Evolutionary conservation across 2,329 filamentous ascomycete species (phyloP).

Genomic region (Microdochium paspali): DNA sequence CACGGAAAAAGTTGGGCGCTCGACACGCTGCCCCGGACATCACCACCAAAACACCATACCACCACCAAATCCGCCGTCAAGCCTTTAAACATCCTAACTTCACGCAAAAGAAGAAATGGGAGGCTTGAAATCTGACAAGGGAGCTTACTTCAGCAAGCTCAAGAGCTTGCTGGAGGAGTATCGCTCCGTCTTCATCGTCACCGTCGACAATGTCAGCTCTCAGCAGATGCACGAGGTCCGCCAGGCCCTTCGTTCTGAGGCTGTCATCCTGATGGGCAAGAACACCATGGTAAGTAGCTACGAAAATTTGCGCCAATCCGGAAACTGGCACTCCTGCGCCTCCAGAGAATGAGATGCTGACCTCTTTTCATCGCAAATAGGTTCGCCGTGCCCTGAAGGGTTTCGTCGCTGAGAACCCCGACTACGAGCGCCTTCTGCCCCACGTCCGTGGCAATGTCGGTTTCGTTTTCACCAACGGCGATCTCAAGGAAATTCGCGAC

Average conservation of each 20-base stretch:
- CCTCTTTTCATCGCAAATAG: slow-evolving; percentile 27
- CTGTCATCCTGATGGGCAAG: slow-evolving; percentile 98
- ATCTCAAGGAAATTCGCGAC: slow-evolving; percentile 86
- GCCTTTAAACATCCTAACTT: slow-evolving; percentile 99
- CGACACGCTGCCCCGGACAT: background rate
- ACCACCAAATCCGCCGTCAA: slow-evolving; percentile 17
- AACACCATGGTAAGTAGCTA: slow-evolving; percentile 84
- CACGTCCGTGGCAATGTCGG: slow-evolving; percentile 96
- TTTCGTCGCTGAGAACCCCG: slow-evolving; percentile 81
- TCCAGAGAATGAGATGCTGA: background rate
- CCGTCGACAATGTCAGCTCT: slow-evolving; percentile 98
- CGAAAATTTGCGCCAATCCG: background rate
- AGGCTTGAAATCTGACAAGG: slow-evolving; percentile 92
- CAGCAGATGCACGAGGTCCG: slow-evolving; percentile 99
- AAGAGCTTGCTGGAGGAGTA: slow-evolving; percentile 94
- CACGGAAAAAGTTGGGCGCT: background rate
- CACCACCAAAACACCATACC: slow-evolving; percentile 1
- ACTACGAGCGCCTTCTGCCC: slow-evolving; percentile 97
- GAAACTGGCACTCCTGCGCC: too few relatives aligned
- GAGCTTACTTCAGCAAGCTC: slow-evolving; percentile 99
- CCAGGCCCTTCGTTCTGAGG: slow-evolving; percentile 78
- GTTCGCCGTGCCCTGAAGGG: slow-evolving; percentile 96
- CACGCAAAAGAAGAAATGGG: slow-evolving; percentile 94
- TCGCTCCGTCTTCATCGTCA: slow-evolving; percentile 94
- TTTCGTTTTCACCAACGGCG: slow-evolving; percentile 98